A percentile compares a stretch with the other conserved stretches of the same genome.
Evolutionary conservation across 1,139 yeast genomes (phyloP).

Genomic region (Arxiozyma slooffiae): DNA sequence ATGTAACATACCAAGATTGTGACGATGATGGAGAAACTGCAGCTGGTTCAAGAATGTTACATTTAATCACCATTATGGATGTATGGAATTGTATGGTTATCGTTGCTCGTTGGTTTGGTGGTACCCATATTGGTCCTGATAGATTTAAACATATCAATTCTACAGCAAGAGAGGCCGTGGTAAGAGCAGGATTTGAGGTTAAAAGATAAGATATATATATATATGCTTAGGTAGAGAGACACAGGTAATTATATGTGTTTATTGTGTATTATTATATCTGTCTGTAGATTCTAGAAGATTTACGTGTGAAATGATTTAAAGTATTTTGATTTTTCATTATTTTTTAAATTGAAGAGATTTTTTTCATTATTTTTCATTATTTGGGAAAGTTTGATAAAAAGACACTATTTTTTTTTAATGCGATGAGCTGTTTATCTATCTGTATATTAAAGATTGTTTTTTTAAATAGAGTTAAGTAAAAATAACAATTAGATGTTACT

Average conservation of each 20-base stretch:
- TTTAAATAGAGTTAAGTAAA: too few relatives aligned
- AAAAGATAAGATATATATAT: constrained; percentile 14
- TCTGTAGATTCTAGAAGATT: neutral
- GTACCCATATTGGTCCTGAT: constrained; percentile 84
- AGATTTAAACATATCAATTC: constrained; percentile 88
- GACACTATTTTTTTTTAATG: too few relatives aligned
- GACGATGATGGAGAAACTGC: constrained; percentile 98
- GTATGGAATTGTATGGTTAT: constrained; percentile 74
- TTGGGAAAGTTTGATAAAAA: neutral
- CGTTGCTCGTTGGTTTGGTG: constrained; percentile 92
- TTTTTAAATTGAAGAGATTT: neutral
- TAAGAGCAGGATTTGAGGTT: constrained; percentile 45
- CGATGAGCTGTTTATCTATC: neutral
- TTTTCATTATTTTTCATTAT: too few relatives aligned
- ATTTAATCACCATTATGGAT: constrained; percentile 70
- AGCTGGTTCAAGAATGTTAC: constrained; percentile 83
- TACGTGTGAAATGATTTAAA: constrained; percentile 4
- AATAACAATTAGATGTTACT: too few relatives aligned
- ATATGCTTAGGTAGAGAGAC: neutral
- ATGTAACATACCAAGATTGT: constrained; percentile 60
- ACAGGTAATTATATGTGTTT: too few relatives aligned
- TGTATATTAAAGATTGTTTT: too few relatives aligned
- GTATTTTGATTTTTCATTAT: neutral
- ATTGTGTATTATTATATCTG: too few relatives aligned
- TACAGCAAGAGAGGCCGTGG: constrained; percentile 75